Evolutionary conservation across 1,139 yeast genomes (phyloP), one percentile per base, ranked within the genome.

Genomic region (Sugiyamaella japonica): DNA sequence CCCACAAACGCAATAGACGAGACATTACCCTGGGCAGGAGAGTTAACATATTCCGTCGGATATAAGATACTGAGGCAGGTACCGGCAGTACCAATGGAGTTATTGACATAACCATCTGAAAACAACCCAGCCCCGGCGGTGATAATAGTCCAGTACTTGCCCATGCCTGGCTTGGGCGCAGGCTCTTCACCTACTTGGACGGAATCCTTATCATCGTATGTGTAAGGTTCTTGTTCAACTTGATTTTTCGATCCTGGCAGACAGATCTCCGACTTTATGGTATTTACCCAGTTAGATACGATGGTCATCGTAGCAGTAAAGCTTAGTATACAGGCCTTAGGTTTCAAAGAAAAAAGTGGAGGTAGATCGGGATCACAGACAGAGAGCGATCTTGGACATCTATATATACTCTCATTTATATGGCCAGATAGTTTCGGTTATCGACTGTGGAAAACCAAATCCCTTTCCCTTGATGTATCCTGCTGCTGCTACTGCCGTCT

Each of bases 1-100:
- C 97, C 97, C 10, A 80, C 96, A 67, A 90, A 90, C 0, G 90
- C 96, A 66, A 90, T 86, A n/a, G 96, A 83, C 0, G 95, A 79
- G 53, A 90, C 87, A 66, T 89, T 89, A 58, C 83, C 78, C 55
- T 86, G 81, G 25, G 96, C 96, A 50, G 72, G 70, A 0, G 95
- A 86, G 10, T 78, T 65, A 2, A 81, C 70, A 67, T 85, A 85
- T 63, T 80, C 80, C 0, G 69, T 70, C 12, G 89, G 89, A 68
- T 90, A 90, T 39, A 90, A 74, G 3, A 68, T 73, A 13, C 77
- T 69, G 59, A 90, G 76, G 72, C 90, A 84, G 12, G 90, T 83
- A 46, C 84, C 77, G 16, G 86, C 95, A 9, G 93, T 79, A 55
- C 90, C 82, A 58, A 89, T 86, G 48, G 93, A 83, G 72, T 86